A percentile compares a stretch with the other conserved stretches of the same genome.
These are phyloP conservation scores for Cornus kousa DNA, from an alignment of 148 eudicot species.

Conservation along the genomic window DNA sequence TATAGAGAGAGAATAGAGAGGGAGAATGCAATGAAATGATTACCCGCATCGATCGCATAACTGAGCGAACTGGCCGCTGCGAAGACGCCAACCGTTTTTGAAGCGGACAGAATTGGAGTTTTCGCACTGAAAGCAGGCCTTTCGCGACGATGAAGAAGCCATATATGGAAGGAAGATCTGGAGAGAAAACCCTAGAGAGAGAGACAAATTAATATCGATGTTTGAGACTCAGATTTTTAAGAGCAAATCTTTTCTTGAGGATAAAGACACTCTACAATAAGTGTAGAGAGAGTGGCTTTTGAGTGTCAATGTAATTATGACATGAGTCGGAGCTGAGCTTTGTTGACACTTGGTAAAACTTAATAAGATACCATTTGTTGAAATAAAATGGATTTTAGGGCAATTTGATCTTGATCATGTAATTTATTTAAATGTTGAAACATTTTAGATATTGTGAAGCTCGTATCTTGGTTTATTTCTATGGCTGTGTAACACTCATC, in stretches of 20 bases:
- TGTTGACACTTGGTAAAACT: background rate
- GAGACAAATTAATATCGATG: background rate
- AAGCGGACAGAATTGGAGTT: conserved; percentile 25
- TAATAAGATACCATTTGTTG: background rate
- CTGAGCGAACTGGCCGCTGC: conserved; percentile 33
- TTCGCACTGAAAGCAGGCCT: conserved; percentile 33
- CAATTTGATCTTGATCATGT: too few species aligned
- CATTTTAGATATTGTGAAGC: too few species aligned
- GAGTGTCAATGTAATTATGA: background rate
- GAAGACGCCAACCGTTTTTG: conserved; percentile 36
- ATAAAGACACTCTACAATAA: background rate
- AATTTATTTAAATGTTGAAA: too few species aligned
- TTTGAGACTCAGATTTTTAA: background rate
- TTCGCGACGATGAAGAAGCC: conserved; percentile 28
- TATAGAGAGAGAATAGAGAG: background rate
- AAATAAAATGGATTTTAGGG: background rate
- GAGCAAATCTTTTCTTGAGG: background rate
- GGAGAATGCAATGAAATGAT: background rate
- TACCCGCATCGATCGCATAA: conserved; percentile 41
- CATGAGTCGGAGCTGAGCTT: background rate
- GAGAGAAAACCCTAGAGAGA: conserved; percentile 4
- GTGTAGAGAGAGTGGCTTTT: background rate
- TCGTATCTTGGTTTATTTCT: too few species aligned
- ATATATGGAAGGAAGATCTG: conserved; percentile 15
- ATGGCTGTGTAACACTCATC: too few species aligned